phyloP scores from a whole-genome alignment of 1,284 basidiomycete species.

The Phellopilus nigrolimitatus region DNA sequence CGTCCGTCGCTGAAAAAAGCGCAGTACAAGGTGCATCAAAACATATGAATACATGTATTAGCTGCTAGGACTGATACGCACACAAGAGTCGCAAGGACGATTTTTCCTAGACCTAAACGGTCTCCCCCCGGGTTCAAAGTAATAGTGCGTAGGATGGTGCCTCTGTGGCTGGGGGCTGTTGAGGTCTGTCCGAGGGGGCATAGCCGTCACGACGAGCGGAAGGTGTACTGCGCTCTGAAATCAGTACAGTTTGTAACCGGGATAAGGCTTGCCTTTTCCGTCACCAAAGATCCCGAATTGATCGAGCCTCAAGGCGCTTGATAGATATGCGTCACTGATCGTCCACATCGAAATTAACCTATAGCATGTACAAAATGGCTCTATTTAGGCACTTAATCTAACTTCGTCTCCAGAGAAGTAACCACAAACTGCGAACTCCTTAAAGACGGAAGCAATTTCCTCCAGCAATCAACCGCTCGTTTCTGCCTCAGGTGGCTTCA shows the following conservation, averaged over 20 bases:
- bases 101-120: slow-evolving; percentile 10
- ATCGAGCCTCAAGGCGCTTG: too few species aligned
- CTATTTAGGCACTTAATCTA: too few species aligned
- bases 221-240: too few species aligned
- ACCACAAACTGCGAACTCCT: neutral
- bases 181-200: slow-evolving; percentile 3
- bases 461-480: neutral
- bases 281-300: too few species aligned
- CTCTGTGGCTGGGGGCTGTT: neutral
- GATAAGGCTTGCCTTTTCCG: neutral
- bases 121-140: slow-evolving; percentile 10
- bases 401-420: too few species aligned
- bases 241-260: too few species aligned
- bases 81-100: slow-evolving; percentile 5
- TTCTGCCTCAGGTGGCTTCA: neutral
- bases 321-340: too few species aligned
- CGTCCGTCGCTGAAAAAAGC: slow-evolving; percentile 20
- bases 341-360: too few species aligned
- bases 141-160: slow-evolving; percentile 6
- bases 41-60: too few species aligned
- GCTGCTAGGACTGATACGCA: neutral
- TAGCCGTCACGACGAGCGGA: too few species aligned
- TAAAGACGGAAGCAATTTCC: neutral
- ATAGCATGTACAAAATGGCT: too few species aligned
- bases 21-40: neutral